Base-by-base conservation (phyloP, 1,284 basidiomycete genomes). In the Papiliotrema nemorosa region DNA sequence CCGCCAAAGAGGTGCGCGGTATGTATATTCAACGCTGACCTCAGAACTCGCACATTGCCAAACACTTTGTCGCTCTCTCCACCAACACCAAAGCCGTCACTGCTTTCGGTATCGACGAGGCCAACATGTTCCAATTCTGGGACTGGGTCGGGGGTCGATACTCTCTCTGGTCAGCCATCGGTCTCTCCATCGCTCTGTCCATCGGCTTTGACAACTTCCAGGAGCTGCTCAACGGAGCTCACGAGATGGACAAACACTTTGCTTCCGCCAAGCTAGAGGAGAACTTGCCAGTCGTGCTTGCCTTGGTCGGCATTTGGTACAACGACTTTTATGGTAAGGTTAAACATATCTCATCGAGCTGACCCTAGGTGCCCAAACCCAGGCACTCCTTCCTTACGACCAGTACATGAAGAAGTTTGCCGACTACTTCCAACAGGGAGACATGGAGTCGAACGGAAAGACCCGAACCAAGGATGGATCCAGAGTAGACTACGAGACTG, bases 101-200 rank as follows among this genome's bases (percentile, higher is more conserved):
- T 27, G 84, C 81, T n/a, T 98, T 98, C 67, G 96, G 94, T 49
- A 98, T 98, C 66, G 81, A 86, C 54, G 77, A 86, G 63, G 81
- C 83, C 64, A 97, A 97, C 80, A 98, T 98, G 93, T 98, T 98
- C 84, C 85, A 88, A 74, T 98, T 98, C 84, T 98, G 94, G 94
- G 96, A 98, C 77, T 98, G 96, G 96, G 94, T 98, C 59, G 94
- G 94, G 59, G 94, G 96, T 37, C 85, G 94, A 59, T 98, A 98
- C 82, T 92, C 88, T 63, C 82, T 98, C 64, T 98, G 96, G 94
- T 91, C 89, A 57, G 93, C 96, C 27, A 97, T 98, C 64, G 96
- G 94, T 57, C 81, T 98, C 46, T 89, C 88, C 44, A 97, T 98
- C 74, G 88, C 89, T 48, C 80, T 98, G 52, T 85, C 86, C 52